Percentiles rank a stretch among this genome's conserved stretches.
phyloP scores from a whole-genome alignment of 805 yeast genomes.

The Candida manassasensis region DNA sequence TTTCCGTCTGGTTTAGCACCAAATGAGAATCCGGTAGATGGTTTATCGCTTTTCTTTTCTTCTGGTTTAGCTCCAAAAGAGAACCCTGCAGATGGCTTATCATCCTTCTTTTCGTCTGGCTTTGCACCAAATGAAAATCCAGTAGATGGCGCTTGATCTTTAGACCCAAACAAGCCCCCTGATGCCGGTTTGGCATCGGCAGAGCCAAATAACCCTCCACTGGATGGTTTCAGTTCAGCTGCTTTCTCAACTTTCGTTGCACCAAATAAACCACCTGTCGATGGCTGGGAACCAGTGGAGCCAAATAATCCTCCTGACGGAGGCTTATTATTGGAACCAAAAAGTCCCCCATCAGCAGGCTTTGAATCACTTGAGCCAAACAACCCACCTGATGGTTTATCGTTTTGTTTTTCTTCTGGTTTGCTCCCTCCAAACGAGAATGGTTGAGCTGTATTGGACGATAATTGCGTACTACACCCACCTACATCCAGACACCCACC shows the following conservation, averaged over 20 bases:
- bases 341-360: constrained; percentile 2
- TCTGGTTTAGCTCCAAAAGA: constrained; percentile 19
- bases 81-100: constrained; percentile 13
- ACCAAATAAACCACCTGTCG: constrained; percentile 15
- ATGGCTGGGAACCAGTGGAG: no score
- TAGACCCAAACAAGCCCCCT: constrained; percentile 8
- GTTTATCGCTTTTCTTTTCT: constrained; percentile 12
- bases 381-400: constrained; percentile 6
- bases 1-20: constrained; percentile 18
- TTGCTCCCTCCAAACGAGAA: not conserved
- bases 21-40: constrained; percentile 14
- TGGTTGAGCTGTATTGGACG: not conserved
- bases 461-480: no score
- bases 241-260: constrained; percentile 10
- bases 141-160: constrained; percentile 16
- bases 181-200: not conserved
- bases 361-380: constrained; percentile 3
- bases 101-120: constrained; percentile 12
- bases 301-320: no score
- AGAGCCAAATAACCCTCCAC: constrained; percentile 2
- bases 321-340: no score
- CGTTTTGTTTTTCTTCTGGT: constrained; percentile 13
- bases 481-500: no score
- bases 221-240: constrained; percentile 7
- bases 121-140: constrained; percentile 13